Evolutionary conservation across 2,329 filamentous ascomycete species (phyloP), one percentile per base, ranked within the genome.

Genomic region (Scorias spongiosa): DNA sequence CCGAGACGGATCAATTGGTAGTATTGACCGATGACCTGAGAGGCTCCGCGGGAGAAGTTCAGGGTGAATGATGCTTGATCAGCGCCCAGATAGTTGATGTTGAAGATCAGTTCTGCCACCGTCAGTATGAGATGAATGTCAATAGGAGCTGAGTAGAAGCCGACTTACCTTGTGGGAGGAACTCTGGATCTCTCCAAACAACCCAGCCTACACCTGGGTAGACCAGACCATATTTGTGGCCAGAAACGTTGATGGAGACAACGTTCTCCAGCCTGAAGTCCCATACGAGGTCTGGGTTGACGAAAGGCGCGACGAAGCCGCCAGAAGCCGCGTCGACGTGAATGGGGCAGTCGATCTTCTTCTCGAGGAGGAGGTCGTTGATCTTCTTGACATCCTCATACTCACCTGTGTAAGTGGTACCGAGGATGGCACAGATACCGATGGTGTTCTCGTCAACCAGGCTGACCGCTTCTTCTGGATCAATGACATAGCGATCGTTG

Each of bases 41-140:
- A 86, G 10, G 89, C 89, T 45, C 88, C 88, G 63, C 94, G 93
- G 59, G 84, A 93, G 71, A 96, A 96, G 72, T 96, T 96, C 47
- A 96, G 78, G 0, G 89, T 95, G 68, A 95, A 95, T 2, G 86
- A 94, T 2, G 87, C 82, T 63, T 96, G 89, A 59, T 95, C 86
- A 10, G 89, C 88, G 41, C 89, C 89, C 5, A 95, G 81, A 67
- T 96, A 96, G 74, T 95, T 95, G 75, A 96, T 95, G 73, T 94
- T 95, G 76, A 96, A 96, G 56, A 96, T 86, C 17, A 95, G 79
- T 57, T 95, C 88, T 60, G 48, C 10, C n/a, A 9, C 7, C 10
- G 20, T 26, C 7, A 45, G 14, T n/a, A 20, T 39, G 10, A 42
- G 10, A 39, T 11, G 11, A 40, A 6, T 10, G 30, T 20, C 30